These are phyloP conservation scores for Smallanthus sonchifolius DNA, from an alignment of 129 eudicot genomes.

Conservation along the genomic window DNA sequence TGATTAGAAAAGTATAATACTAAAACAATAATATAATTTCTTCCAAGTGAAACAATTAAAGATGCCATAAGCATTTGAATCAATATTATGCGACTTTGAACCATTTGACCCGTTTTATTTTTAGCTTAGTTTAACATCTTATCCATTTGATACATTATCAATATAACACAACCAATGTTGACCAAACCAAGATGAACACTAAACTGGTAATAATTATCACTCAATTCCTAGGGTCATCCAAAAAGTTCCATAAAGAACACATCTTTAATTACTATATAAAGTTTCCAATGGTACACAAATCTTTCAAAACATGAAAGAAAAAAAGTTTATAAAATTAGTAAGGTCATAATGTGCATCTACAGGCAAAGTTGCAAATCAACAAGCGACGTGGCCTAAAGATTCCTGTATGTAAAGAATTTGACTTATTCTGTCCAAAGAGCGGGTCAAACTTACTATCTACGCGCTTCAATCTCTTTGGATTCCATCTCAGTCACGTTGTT, in stretches of 20 bases:
- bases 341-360: constrained; percentile 3
- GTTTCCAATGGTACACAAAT: constrained; percentile 5
- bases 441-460: constrained; percentile 31
- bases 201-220: neutral
- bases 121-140: too few species aligned
- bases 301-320: constrained; percentile 8
- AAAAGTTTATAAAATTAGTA: neutral
- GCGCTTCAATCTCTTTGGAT: constrained; percentile 38
- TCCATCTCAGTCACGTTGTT: constrained; percentile 71
- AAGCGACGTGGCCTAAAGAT: constrained; percentile 3
- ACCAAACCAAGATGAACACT: neutral
- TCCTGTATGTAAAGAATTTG: constrained; percentile 12
- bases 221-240: neutral
- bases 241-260: neutral
- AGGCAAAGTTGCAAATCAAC: constrained; percentile 23
- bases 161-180: too few species aligned
- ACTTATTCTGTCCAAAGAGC: constrained; percentile 4
- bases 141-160: too few species aligned
- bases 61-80: too few species aligned
- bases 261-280: constrained; percentile 2
- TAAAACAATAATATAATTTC: too few species aligned
- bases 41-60: too few species aligned
- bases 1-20: too few species aligned
- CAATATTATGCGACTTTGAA: too few species aligned
- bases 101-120: too few species aligned